These are phyloP conservation scores for Coemansia sp. DNA, from an alignment of 192 early-diverging fungal species.

Conservation along the genomic window DNA sequence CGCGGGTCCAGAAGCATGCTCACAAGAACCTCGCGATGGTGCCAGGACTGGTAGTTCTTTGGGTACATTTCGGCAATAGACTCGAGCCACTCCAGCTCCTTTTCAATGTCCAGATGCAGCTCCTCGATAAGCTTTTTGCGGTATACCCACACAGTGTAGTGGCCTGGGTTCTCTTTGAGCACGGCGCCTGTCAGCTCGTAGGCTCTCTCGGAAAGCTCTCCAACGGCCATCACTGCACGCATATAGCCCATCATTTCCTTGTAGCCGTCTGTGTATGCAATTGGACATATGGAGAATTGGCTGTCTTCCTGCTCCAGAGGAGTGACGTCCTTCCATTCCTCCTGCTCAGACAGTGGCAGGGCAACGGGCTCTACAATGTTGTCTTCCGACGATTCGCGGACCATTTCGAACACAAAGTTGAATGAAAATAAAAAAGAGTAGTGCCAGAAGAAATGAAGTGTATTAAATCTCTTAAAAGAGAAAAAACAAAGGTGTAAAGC, in stretches of 20 bases:
- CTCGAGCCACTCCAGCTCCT: constrained; percentile 79
- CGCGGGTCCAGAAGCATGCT: constrained; percentile 24
- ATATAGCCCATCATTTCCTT: constrained; percentile 77
- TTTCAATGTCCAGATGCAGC: constrained; percentile 61
- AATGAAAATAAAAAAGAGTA: background rate
- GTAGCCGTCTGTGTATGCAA: constrained; percentile 52
- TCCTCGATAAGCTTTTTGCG: constrained; percentile 78
- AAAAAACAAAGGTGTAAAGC: background rate
- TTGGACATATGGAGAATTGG: constrained; percentile 33
- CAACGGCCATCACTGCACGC: constrained; percentile 68
- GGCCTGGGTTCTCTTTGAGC: constrained; percentile 82
- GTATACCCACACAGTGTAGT: constrained; percentile 96
- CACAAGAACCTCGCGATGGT: constrained; percentile 43
- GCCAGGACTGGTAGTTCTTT: constrained; percentile 98
- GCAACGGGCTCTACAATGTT: background rate
- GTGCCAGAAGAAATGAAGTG: background rate
- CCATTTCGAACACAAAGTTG: constrained; percentile 2
- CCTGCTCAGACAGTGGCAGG: constrained; percentile 34
- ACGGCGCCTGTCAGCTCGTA: constrained; percentile 79
- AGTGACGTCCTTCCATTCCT: constrained; percentile 39
- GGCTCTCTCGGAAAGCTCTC: constrained; percentile 79
- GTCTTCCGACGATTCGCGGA: background rate
- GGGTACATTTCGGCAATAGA: constrained; percentile 70
- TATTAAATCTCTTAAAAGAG: background rate
- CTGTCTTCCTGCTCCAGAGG: constrained; percentile 49